Evolutionary conservation across 805 yeast species (phyloP).

Genomic region (Candida yuanshanica): DNA sequence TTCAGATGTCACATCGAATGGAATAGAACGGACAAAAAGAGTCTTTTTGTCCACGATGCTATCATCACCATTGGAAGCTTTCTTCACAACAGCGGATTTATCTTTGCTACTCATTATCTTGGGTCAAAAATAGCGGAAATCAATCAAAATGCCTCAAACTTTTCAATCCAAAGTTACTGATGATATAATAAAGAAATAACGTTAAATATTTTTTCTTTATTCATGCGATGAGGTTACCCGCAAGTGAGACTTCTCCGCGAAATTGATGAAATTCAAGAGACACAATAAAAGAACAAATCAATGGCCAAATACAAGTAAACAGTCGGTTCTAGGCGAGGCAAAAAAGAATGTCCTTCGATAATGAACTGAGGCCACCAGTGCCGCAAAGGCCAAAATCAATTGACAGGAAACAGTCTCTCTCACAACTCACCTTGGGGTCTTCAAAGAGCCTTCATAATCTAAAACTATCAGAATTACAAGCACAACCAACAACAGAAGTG

Average conservation of each 20-base stretch:
- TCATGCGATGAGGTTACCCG: constrained; percentile 16
- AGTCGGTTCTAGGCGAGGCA: no score
- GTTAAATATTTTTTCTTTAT: constrained; percentile 1
- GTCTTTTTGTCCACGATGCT: constrained; percentile 44
- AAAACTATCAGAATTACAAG: constrained; percentile 19
- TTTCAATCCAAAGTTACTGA: no score
- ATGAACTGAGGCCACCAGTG: constrained; percentile 6
- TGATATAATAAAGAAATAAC: no score
- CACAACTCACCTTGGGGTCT: constrained; percentile 16
- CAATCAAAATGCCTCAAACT: no score
- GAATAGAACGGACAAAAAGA: constrained; percentile 81
- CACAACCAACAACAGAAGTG: constrained; percentile 30
- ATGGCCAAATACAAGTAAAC: no score
- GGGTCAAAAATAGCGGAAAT: not conserved
- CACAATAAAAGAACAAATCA: not conserved
- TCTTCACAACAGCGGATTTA: not conserved
- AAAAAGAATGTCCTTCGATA: no score
- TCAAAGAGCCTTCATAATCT: constrained; percentile 9
- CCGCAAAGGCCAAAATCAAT: constrained; percentile 13
- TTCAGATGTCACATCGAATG: constrained; percentile 74
- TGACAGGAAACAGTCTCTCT: constrained; percentile 17
- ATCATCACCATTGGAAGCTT: constrained; percentile 13
- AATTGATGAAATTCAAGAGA: not conserved
- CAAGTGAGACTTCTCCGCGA: not conserved
- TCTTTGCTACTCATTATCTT: constrained; percentile 9